Evolutionary conservation across 1,139 yeast genomes (phyloP), one percentile per base, ranked within the genome.

Genomic region (Diutina ranongensis): DNA sequence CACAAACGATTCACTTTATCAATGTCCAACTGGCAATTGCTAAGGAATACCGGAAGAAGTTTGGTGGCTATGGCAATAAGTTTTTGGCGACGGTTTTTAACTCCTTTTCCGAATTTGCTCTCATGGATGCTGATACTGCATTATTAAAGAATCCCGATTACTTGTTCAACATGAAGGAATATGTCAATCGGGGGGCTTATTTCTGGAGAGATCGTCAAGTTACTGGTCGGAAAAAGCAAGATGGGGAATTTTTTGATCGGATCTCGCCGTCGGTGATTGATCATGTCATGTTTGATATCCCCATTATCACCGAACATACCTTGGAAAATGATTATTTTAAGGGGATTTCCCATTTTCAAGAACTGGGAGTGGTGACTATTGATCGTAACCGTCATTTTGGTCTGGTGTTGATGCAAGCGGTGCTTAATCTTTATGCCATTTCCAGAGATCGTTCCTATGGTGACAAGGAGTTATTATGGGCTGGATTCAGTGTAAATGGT

Each of bases 111-210:
- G 79, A 76, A 50, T 63, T 66, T 53, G 59, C 76, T 12, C 56
- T 75, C 18, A 52, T 76, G 41, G 82, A 76, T 54, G 76, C 74
- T 13, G 81, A 76, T 54, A 63, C 72, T 0, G 74, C 73, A 0
- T 57, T 74, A 10, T 57, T 74, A 47, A 58, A 64, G 32, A 48
- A 56, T 1, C 68, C 72, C 2, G 61, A 57, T 15, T 56, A 59
- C 16, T 67, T 73, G 48, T 72, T 76, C 53, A 48, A 58, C 4
- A 52, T 65, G 27, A 50, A 58, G n/a, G 67, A 64, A 31, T 74
- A 68, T 52, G 44, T 54, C 40, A 45, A 51, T 3, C 60, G 65
- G 4, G 79, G 79, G 1, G 62, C 78, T 2, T 59, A 64, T 42
- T 67, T 76, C 52, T 76, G 66, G 58, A 71, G 68, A 55, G 81